These are phyloP conservation scores for Phytophthora boehmeriae DNA, from an alignment of 352 stramenopile genomes.

Conservation along the genomic window DNA sequence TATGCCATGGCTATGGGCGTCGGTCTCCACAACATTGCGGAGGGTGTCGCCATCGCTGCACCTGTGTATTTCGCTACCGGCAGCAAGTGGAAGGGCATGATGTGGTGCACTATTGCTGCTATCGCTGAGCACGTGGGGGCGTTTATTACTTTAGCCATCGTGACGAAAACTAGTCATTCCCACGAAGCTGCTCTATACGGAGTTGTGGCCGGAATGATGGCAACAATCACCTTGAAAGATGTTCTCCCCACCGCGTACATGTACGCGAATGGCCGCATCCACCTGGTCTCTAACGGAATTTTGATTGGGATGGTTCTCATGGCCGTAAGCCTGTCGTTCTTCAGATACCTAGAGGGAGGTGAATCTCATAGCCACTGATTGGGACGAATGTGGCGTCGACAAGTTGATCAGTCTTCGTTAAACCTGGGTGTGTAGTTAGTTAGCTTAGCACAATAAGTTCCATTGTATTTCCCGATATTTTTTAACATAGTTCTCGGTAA, in stretches of 20 bases:
- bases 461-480: too few species aligned
- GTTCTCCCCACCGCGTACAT: constrained; percentile 91
- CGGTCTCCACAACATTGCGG: constrained; percentile 96
- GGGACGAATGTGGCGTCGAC: too few species aligned
- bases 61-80: constrained; percentile 97
- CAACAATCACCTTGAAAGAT: constrained; percentile 91
- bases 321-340: constrained; percentile 86
- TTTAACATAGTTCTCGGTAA: too few species aligned
- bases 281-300: constrained; percentile 82
- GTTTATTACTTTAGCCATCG: constrained; percentile 77
- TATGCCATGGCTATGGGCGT: constrained; percentile 93
- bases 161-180: constrained; percentile 30
- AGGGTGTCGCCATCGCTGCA: constrained; percentile 94
- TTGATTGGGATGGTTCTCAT: constrained; percentile 91
- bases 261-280: constrained; percentile 83
- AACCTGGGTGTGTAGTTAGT: too few species aligned
- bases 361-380: too few species aligned
- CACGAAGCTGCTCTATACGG: constrained; percentile 90
- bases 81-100: constrained; percentile 93
- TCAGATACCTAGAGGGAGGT: too few species aligned
- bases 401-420: too few species aligned
- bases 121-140: constrained; percentile 91
- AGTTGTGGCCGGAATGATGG: constrained; percentile 94
- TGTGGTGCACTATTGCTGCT: constrained; percentile 88
- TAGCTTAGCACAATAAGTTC: too few species aligned